Base-by-base conservation (phyloP, 164 flowering plant genomes). In the Dillenia suffruticosa region DNA sequence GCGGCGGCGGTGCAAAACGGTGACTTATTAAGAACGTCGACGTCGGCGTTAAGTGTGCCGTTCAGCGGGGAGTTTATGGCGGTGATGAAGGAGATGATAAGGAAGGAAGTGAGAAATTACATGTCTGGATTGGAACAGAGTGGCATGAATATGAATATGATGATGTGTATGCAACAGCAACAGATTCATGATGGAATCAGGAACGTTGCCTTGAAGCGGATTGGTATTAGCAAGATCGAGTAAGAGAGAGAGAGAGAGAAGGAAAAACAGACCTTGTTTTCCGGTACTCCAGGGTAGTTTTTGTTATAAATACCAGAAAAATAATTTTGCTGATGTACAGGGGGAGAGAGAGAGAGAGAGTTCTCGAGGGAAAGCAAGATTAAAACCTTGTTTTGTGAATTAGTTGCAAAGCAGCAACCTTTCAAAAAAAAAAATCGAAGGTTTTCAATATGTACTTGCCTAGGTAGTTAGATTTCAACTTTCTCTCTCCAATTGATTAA, bases 41-140 rank as follows among this genome's bases (percentile, higher is more conserved):
- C 44, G 54, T 82, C 74, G 72, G 70, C 64, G 49, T 51, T 61
- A 44, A 68, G 73, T 13, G 50, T 68, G 62, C 74, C 80, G 11
- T 80, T 86, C 24, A 77, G 81, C 45, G 63, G 65, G 11, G 98
- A 90, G 75, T 74, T 92, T 46, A 64, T 84, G 71, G 72, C 75
- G 44, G 86, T 84, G 80, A 77, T 92, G 87, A 91, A 88, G 68
- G 96, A 85, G 67, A 88, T 90, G 98, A 85, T 92, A 32, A 80
- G 74, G 71, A 83, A 51, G 65, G 98, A 92, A 74, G 96, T 92
- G 78, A 82, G 84, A 73, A 86, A 63, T 17, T 92, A 88, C 63
- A 88, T 92, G 95, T 52, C 63, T 44, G 84, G 74, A 13, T 15
- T 76, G 24, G 79, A 80, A 56, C 66, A 71, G 60, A 63, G 17